phyloP scores from a whole-genome alignment of 1,284 basidiomycete species.

The Stereum hirsutum region DNA sequence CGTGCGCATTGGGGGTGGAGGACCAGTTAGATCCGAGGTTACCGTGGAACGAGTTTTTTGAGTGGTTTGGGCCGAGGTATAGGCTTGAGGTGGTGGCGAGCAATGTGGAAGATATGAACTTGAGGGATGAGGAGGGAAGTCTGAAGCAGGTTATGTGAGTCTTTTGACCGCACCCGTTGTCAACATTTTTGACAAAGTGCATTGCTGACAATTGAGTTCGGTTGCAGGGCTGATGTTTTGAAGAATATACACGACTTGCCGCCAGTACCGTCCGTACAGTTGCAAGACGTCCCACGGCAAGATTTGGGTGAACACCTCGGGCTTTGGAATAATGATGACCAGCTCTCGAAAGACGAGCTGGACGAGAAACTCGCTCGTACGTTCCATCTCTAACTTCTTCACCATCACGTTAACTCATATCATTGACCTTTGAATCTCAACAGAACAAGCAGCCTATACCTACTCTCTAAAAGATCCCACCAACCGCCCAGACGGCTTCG shows the following conservation, averaged over 20 bases:
- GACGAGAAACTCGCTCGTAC: slow-evolving; percentile 64
- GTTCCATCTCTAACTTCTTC: slow-evolving; percentile 17
- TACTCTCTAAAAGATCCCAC: too few species aligned
- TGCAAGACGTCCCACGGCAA: slow-evolving; percentile 78
- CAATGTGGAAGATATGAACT: slow-evolving; percentile 94
- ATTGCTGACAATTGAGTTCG: neutral
- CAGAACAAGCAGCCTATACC: too few species aligned
- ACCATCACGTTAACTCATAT: neutral
- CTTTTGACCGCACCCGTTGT: too few species aligned
- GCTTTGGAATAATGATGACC: slow-evolving; percentile 34
- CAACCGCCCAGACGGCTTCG: slow-evolving; percentile 26
- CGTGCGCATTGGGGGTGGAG: slow-evolving; percentile 83
- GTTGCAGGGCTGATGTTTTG: slow-evolving; percentile 55
- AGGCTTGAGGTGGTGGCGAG: slow-evolving; percentile 86
- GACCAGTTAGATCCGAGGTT: slow-evolving; percentile 71
- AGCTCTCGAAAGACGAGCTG: slow-evolving; percentile 42
- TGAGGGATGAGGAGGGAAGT: slow-evolving; percentile 75
- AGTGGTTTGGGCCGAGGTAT: slow-evolving; percentile 97
- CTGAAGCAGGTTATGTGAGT: slow-evolving; percentile 68
- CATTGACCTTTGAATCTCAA: too few species aligned
- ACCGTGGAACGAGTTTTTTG: slow-evolving; percentile 95
- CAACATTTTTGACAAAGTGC: neutral
- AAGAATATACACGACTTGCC: slow-evolving; percentile 74
- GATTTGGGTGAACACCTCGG: slow-evolving; percentile 56
- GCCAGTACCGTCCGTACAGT: slow-evolving; percentile 80